phyloP scores from a whole-genome alignment of 352 stramenopile genomes.

The Globisporangium solare region DNA sequence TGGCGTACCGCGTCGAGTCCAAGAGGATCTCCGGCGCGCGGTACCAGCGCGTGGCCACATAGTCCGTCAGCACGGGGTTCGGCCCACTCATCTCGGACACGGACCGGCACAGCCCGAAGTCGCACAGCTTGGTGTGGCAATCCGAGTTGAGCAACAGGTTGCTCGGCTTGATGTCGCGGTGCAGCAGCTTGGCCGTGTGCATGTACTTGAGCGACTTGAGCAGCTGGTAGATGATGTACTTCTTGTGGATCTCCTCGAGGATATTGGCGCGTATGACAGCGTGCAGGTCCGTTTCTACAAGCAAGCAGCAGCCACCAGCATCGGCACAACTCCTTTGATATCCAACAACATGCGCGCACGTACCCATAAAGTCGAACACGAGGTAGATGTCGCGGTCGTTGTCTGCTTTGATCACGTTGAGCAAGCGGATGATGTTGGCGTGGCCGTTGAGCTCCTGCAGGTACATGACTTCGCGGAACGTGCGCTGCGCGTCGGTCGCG shows the following conservation, averaged over 20 bases:
- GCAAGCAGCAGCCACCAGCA: neutral
- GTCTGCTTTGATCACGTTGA: slow-evolving; percentile 93
- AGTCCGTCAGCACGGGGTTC: slow-evolving; percentile 92
- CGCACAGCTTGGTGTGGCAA: slow-evolving; percentile 94
- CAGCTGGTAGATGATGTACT: slow-evolving; percentile 97
- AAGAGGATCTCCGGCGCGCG: slow-evolving; percentile 94
- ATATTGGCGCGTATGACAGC: slow-evolving; percentile 94
- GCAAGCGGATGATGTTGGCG: slow-evolving; percentile 92
- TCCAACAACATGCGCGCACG: slow-evolving; percentile 1
- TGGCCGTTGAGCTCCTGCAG: slow-evolving; percentile 90
- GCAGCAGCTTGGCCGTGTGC: slow-evolving; percentile 92
- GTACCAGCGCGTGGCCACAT: slow-evolving; percentile 96
- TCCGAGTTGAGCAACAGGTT: slow-evolving; percentile 95
- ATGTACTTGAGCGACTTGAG: slow-evolving; percentile 96
- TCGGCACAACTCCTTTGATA: neutral
- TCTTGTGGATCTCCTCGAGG: slow-evolving; percentile 95
- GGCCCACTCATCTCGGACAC: slow-evolving; percentile 82
- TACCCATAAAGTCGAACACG: slow-evolving; percentile 96
- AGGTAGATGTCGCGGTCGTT: slow-evolving; percentile 97
- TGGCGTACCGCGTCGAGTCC: slow-evolving; percentile 91
- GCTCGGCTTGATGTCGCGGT: slow-evolving; percentile 96
- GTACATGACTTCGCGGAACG: slow-evolving; percentile 96
- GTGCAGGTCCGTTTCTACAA: slow-evolving; percentile 92
- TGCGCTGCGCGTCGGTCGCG: slow-evolving; percentile 92
- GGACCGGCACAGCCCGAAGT: slow-evolving; percentile 94